phyloP scores from a whole-genome alignment of 768 basidiomycete species.

The Tubosaeta brunneosetosa region DNA sequence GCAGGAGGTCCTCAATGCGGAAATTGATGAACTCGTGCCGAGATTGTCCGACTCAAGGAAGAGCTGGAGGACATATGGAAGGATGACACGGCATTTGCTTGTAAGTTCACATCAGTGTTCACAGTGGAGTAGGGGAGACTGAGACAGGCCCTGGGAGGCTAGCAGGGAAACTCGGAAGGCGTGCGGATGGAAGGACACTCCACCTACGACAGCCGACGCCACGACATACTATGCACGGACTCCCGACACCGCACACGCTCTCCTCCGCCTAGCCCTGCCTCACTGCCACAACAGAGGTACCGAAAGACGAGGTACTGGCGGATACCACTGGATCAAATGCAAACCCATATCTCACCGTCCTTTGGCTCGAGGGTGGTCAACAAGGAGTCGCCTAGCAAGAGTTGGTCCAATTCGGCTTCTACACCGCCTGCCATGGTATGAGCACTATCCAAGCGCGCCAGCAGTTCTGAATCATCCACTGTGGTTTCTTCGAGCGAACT shows the following conservation, averaged over 20 bases:
- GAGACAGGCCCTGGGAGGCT: too few relatives aligned
- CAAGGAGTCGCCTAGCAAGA: constrained; percentile 59
- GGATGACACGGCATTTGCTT: constrained; percentile 60
- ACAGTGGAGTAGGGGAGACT: too few relatives aligned
- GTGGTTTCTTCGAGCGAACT: constrained; percentile 29
- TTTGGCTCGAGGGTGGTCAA: constrained; percentile 40
- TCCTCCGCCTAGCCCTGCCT: too few relatives aligned
- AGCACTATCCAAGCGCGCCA: constrained; percentile 52
- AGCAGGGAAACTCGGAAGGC: too few relatives aligned
- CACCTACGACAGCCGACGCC: constrained; percentile 89
- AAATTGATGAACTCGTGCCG: constrained; percentile 50
- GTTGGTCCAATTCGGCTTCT: constrained; percentile 56
- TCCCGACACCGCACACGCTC: too few relatives aligned
- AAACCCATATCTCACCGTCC: constrained; percentile 59
- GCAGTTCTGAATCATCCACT: constrained; percentile 40
- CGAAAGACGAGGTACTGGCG: constrained; percentile 78
- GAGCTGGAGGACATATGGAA: constrained; percentile 75
- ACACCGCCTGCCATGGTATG: constrained; percentile 57
- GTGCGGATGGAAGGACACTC: too few relatives aligned
- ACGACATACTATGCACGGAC: too few relatives aligned
- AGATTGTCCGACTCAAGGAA: constrained; percentile 52
- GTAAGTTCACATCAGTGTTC: constrained; percentile 92
- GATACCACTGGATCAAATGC: constrained; percentile 88
- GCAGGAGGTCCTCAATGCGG: constrained; percentile 44
- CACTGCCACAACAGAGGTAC: constrained; percentile 63